Evolutionary conservation across 148 eudicot genomes (phyloP).

Genomic region (Nepenthes mirabilis): DNA sequence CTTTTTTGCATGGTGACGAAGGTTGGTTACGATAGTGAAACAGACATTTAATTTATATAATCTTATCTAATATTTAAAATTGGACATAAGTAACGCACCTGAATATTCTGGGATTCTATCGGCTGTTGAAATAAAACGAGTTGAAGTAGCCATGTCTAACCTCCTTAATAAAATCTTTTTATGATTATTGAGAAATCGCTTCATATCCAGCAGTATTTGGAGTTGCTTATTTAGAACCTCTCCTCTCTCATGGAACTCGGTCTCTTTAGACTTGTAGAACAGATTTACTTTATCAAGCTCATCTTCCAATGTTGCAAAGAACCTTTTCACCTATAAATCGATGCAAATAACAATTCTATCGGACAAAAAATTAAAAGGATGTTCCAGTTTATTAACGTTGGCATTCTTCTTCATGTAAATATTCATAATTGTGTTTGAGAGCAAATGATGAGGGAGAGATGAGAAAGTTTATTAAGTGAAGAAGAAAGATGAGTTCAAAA

Average conservation of each 20-base stretch:
- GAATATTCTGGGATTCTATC: slow-evolving; percentile 45
- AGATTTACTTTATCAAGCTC: slow-evolving; percentile 79
- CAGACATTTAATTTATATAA: no score
- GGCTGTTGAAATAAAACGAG: slow-evolving; percentile 22
- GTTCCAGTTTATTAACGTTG: no score
- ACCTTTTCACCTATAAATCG: slow-evolving; percentile 33
- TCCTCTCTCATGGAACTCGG: slow-evolving; percentile 58
- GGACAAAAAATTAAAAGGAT: no score
- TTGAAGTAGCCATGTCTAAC: neutral
- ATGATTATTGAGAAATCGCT: slow-evolving; percentile 37
- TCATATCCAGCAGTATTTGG: slow-evolving; percentile 45
- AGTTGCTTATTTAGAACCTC: slow-evolving; percentile 53
- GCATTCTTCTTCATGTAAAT: no score
- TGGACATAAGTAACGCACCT: slow-evolving; percentile 12
- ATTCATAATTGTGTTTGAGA: no score
- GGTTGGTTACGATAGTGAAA: no score
- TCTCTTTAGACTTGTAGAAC: slow-evolving; percentile 58
- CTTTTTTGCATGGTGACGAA: no score
- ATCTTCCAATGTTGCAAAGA: slow-evolving; percentile 54
- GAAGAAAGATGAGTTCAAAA: no score
- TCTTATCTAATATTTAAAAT: no score
- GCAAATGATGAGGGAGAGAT: no score
- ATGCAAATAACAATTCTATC: no score
- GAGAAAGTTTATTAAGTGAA: no score
- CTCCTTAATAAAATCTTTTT: slow-evolving; percentile 16